These are phyloP conservation scores for Prunus padus DNA, from an alignment of 306 rosid genomes.

Conservation along the genomic window DNA sequence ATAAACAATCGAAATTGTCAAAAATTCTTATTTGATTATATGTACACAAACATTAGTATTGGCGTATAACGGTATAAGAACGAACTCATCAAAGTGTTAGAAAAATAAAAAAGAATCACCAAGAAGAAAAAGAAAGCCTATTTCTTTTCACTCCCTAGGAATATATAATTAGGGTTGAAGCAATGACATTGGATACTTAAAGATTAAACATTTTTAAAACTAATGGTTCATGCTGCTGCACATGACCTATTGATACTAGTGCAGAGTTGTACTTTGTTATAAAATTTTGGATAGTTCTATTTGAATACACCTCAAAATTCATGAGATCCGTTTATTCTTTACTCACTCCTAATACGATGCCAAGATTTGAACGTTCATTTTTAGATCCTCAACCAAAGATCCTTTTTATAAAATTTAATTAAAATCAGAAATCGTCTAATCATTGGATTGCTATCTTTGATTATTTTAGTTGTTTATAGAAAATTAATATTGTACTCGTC, in stretches of 20 bases:
- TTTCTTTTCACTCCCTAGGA: not conserved
- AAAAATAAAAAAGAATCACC: not conserved
- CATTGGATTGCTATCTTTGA: too few species aligned
- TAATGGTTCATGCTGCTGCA: not conserved
- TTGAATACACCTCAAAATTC: too few species aligned
- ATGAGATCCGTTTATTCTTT: too few species aligned
- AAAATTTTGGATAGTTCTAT: too few species aligned
- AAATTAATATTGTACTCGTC: too few species aligned
- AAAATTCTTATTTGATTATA: not conserved
- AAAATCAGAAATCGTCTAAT: too few species aligned
- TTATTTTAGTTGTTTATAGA: too few species aligned
- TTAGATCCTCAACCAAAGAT: too few species aligned
- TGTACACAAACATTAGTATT: not conserved
- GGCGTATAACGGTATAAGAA: not conserved
- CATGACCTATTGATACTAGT: not conserved
- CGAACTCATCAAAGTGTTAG: not conserved
- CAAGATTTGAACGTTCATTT: too few species aligned
- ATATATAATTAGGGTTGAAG: not conserved
- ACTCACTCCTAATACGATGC: too few species aligned
- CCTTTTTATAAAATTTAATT: too few species aligned
- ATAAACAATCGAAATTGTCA: not conserved
- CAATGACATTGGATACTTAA: not conserved
- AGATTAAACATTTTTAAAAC: not conserved
- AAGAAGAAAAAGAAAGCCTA: not conserved
- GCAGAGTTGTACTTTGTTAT: not conserved